Evolutionary conservation across 345 rosid genomes (phyloP).

Genomic region (Cardiospermum halicacabum): DNA sequence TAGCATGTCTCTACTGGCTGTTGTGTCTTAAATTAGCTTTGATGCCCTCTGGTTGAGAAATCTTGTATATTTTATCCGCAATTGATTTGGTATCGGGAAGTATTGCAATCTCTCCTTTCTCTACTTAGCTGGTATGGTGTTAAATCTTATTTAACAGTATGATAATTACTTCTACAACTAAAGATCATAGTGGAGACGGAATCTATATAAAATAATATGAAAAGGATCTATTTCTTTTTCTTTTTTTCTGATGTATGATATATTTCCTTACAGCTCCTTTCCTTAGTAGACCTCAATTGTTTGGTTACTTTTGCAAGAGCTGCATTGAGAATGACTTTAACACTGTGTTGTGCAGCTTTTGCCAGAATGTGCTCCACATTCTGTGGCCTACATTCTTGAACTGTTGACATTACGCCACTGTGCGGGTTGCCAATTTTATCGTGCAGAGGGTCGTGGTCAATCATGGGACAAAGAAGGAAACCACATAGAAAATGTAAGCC

Average conservation of each 20-base stretch:
- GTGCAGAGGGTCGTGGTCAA: conserved; percentile 74
- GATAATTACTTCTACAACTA: not conserved
- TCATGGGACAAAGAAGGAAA: conserved; percentile 85
- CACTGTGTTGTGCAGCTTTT: conserved; percentile 54
- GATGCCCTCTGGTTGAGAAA: not conserved
- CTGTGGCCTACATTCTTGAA: conserved; percentile 80
- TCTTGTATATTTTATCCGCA: not conserved
- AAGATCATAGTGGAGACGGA: not conserved
- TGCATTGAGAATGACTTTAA: not conserved
- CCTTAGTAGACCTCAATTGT: not conserved
- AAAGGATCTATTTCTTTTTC: not conserved
- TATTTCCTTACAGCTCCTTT: not conserved
- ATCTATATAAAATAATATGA: not conserved
- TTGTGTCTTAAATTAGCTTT: not conserved
- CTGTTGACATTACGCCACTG: conserved; percentile 70
- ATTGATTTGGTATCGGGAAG: not conserved
- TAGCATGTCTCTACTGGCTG: not conserved
- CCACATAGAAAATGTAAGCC: conserved; percentile 61
- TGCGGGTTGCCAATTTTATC: conserved; percentile 84
- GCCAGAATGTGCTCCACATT: conserved; percentile 91
- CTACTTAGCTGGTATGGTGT: not conserved
- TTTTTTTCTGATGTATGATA: not conserved
- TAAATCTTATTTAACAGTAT: not conserved
- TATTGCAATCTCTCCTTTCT: not conserved
- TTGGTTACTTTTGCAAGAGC: not conserved